phyloP scores from a whole-genome alignment of 805 yeast species.

The Pichia thaimueangensis region DNA sequence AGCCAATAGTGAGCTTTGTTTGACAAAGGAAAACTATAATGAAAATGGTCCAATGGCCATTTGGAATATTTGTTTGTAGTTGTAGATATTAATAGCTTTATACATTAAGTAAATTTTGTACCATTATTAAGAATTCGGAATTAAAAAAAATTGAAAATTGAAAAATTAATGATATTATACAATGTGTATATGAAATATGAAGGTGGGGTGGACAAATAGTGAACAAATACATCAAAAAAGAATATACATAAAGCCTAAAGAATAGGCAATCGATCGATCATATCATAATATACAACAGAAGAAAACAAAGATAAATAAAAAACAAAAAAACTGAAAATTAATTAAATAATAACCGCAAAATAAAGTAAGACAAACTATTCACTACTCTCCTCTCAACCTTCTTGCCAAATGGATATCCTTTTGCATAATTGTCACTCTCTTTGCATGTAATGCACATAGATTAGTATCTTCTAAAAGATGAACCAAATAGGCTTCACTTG shows the following conservation, averaged over 20 bases:
- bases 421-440: slow-evolving; percentile 79
- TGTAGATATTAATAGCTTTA: too few relatives aligned
- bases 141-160: too few relatives aligned
- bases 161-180: too few relatives aligned
- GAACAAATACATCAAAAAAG: too few relatives aligned
- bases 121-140: too few relatives aligned
- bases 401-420: slow-evolving; percentile 77
- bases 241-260: too few relatives aligned
- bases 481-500: slow-evolving; percentile 70
- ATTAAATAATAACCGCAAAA: not conserved
- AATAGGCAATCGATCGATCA: too few relatives aligned
- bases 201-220: too few relatives aligned
- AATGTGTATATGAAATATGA: too few relatives aligned
- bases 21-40: slow-evolving; percentile 63
- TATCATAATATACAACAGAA: too few relatives aligned
- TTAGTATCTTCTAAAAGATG: slow-evolving; percentile 74
- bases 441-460: slow-evolving; percentile 71
- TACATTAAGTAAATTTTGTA: too few relatives aligned
- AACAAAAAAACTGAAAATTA: not conserved
- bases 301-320: not conserved
- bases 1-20: slow-evolving; percentile 60
- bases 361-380: not conserved
- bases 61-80: slow-evolving; percentile 43
- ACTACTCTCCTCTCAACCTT: slow-evolving; percentile 53
- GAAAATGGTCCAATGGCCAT: slow-evolving; percentile 77